Percentiles rank a stretch among this genome's conserved stretches.
phyloP scores from a whole-genome alignment of 805 yeast genomes.

The Wickerhamiella galacta region DNA sequence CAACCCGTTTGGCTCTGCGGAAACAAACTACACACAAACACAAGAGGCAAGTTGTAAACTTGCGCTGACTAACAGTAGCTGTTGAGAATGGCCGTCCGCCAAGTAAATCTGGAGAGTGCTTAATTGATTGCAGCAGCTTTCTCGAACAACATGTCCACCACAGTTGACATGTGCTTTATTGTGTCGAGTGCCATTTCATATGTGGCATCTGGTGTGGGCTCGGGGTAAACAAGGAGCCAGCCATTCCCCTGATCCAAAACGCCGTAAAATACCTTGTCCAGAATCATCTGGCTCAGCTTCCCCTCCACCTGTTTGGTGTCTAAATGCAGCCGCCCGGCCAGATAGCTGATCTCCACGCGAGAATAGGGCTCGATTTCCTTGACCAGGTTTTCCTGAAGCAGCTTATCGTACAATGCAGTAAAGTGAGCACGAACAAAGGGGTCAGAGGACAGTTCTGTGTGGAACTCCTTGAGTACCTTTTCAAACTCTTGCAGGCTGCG shows the following conservation, averaged over 20 bases:
- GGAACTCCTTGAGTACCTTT: slow-evolving; percentile 52
- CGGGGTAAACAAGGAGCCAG: slow-evolving; percentile 82
- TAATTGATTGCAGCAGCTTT: slow-evolving; percentile 61
- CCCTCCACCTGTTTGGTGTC: slow-evolving; percentile 83
- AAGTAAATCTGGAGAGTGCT: background rate
- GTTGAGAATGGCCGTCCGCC: background rate
- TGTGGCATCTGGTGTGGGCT: slow-evolving; percentile 74
- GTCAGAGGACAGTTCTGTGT: slow-evolving; percentile 62
- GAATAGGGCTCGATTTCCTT: slow-evolving; percentile 94
- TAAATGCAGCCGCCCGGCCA: slow-evolving; percentile 75
- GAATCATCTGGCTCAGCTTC: slow-evolving; percentile 87
- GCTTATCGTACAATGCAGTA: slow-evolving; percentile 79
- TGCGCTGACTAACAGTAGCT: no score
- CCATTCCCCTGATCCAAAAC: slow-evolving; percentile 98
- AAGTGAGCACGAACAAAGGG: slow-evolving; percentile 82
- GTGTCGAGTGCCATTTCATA: slow-evolving; percentile 78
- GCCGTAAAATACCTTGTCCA: slow-evolving; percentile 89
- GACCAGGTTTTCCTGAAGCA: slow-evolving; percentile 81
- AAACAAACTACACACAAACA: no score
- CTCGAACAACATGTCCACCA: slow-evolving; percentile 81
- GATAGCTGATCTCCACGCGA: slow-evolving; percentile 82
- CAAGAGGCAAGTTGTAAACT: no score
- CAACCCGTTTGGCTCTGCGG: no score
- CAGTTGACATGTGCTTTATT: slow-evolving; percentile 70
- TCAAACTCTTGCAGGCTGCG: slow-evolving; percentile 87